A percentile compares a stretch with the other conserved stretches of the same genome.
Evolutionary conservation across 352 stramenopile genomes (phyloP).

Genomic region (Phytophthora kernoviae): DNA sequence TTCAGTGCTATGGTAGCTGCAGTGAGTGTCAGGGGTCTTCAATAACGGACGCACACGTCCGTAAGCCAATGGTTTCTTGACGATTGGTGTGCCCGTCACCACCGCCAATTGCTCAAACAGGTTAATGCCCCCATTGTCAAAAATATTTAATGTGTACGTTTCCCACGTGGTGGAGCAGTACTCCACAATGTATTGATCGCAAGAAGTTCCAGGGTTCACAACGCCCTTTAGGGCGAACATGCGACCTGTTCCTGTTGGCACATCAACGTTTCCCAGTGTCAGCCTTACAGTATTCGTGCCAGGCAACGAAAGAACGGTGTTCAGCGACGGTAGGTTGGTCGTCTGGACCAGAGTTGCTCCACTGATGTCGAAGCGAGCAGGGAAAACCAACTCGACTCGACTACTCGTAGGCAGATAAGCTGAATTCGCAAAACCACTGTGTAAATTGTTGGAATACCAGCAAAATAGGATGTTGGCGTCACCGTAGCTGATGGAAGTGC

Average conservation of each 20-base stretch:
- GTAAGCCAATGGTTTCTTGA: conserved; percentile 65
- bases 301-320: conserved; percentile 26
- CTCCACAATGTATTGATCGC: conserved; percentile 58
- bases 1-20: conserved; percentile 46
- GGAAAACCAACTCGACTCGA: conserved; percentile 51
- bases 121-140: conserved; percentile 37
- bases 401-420: conserved; percentile 46
- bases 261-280: conserved; percentile 36
- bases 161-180: conserved; percentile 54
- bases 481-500: conserved; percentile 39
- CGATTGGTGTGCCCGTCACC: conserved; percentile 57
- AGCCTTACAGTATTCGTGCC: conserved; percentile 23
- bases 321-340: conserved; percentile 40
- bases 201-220: conserved; percentile 64
- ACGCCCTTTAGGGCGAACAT: conserved; percentile 49
- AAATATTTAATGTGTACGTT: conserved; percentile 44
- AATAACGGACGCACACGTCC: conserved; percentile 51
- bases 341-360: conserved; percentile 23
- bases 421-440: conserved; percentile 48
- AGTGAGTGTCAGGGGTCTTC: conserved; percentile 42
- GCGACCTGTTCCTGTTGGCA: conserved; percentile 40
- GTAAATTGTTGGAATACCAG: conserved; percentile 45
- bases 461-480: conserved; percentile 47
- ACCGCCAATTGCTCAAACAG: conserved; percentile 45
- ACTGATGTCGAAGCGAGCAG: conserved; percentile 41